Evolutionary conservation across 2,329 filamentous ascomycete species (phyloP).

Genomic region (Fusarium papillatum): DNA sequence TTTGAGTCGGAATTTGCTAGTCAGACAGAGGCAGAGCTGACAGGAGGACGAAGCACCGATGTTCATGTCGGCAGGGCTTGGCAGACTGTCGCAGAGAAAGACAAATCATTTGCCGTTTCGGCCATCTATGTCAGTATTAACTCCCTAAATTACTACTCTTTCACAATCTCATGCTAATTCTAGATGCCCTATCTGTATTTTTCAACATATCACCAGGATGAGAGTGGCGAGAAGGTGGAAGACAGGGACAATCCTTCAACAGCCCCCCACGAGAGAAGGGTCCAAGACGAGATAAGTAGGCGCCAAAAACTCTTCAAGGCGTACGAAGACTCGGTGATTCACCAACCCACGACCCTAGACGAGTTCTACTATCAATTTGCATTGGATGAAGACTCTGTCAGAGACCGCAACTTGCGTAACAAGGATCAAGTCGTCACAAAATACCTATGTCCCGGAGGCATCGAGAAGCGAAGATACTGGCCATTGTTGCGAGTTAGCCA

Average conservation of each 20-base stretch:
- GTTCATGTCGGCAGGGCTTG: no score
- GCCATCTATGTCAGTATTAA: not conserved
- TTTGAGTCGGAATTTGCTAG: no score
- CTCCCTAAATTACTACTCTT: not conserved
- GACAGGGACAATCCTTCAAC: no score
- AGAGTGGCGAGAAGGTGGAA: not conserved
- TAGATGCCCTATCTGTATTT: not conserved
- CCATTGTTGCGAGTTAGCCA: slow-evolving; percentile 27
- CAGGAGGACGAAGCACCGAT: no score
- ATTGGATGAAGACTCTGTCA: not conserved
- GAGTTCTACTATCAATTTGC: slow-evolving; percentile 35
- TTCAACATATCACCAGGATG: not conserved
- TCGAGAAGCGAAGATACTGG: not conserved
- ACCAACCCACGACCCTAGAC: slow-evolving; percentile 26
- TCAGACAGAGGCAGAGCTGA: no score
- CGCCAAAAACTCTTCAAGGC: not conserved
- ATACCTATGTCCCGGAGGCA: accelerated
- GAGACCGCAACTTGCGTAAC: slow-evolving; percentile 15
- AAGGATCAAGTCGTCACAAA: slow-evolving; percentile 22
- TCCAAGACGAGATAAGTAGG: accelerated
- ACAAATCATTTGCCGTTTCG: not conserved
- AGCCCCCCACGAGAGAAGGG: not conserved
- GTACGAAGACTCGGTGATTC: slow-evolving; percentile 14
- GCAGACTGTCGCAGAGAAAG: no score
- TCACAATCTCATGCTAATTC: accelerated